Evolutionary conservation across 257 asterid species (phyloP), one percentile per base, ranked within the genome.

Genomic region (Nemophila menziesii): DNA sequence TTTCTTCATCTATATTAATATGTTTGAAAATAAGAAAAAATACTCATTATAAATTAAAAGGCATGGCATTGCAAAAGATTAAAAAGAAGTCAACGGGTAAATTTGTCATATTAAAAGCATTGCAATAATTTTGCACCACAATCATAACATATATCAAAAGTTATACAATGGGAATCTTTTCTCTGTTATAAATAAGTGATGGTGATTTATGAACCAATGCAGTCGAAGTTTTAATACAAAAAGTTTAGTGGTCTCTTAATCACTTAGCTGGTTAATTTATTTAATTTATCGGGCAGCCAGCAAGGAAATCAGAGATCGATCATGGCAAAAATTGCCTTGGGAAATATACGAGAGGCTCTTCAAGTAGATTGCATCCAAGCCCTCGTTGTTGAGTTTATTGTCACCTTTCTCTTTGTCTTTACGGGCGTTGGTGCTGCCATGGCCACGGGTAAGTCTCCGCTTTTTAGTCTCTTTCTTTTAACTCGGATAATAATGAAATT

Each of bases 391-490:
- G 95, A 85, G 64, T 85, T 85, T 73, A 71, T 85, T 44, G 18
- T 52, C 70, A 87, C 97, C 55, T 82, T 87, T 56, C 85, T 87
- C 33, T 87, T 87, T 43, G 71, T 87, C 22, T 82, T 87, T 16
- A 66, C 77, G 33, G 97, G 97, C 0, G 97, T 87, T 24, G 97
- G 97, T 47, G 66, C 97, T 16, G 93, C 92, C 77, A 87, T 87
- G 93, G 73, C 93, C 44, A 43, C 78, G 47, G 82, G 97, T 86
- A 51, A 60, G 58, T 54, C 20, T 5, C 4, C 8, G 5, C 36
- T 5, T 5, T 22, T 16, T 16, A 14, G 1, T 15, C 7, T n/a
- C n/a, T 11, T 26, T 19, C n/a, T 20, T 3, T 3, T 19, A 12
- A 22, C 8, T 46, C 12, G 6, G 33, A 26, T 10, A 5, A 5